These are phyloP conservation scores for Tylopilus microsporus DNA, from an alignment of 1,284 basidiomycete species.

Conservation along the genomic window DNA sequence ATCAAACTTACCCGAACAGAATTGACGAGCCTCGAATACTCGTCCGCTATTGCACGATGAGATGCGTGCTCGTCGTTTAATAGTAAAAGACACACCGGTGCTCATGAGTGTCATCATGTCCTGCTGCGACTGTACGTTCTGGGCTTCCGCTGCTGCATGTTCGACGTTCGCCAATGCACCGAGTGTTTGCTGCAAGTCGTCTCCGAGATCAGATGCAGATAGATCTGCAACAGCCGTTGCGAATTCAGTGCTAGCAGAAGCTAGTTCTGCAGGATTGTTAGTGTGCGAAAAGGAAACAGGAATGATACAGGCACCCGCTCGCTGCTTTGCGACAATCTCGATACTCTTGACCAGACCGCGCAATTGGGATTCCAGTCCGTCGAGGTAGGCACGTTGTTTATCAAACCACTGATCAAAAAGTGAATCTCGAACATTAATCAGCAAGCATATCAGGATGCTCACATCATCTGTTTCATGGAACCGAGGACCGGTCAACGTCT, in stretches of 20 bases:
- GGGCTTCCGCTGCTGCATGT: constrained; percentile 63
- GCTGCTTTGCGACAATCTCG: constrained; percentile 75
- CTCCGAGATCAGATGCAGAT: constrained; percentile 70
- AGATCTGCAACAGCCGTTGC: constrained; percentile 63
- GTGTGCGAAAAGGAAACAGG: not conserved
- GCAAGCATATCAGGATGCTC: constrained; percentile 13
- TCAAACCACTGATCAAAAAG: constrained; percentile 77
- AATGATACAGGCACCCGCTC: constrained; percentile 49
- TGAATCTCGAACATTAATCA: not conserved
- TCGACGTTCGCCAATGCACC: constrained; percentile 70
- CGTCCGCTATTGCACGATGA: constrained; percentile 56
- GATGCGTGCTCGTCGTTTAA: constrained; percentile 4
- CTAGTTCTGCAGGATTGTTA: constrained; percentile 50
- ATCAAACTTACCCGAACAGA: constrained; percentile 67
- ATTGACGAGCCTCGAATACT: constrained; percentile 87
- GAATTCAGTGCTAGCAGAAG: constrained; percentile 67
- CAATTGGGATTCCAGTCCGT: constrained; percentile 85
- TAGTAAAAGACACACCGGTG: constrained; percentile 46
- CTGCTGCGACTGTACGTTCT: constrained; percentile 69
- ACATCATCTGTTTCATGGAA: constrained; percentile 94
- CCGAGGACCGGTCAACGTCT: constrained; percentile 72
- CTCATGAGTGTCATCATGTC: constrained; percentile 76
- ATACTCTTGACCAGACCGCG: constrained; percentile 83
- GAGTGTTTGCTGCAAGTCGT: constrained; percentile 65
- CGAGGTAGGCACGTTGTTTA: constrained; percentile 78